phyloP scores from a whole-genome alignment of 139 green algal genomes.

The Tetradesmus lagerheimii region DNA sequence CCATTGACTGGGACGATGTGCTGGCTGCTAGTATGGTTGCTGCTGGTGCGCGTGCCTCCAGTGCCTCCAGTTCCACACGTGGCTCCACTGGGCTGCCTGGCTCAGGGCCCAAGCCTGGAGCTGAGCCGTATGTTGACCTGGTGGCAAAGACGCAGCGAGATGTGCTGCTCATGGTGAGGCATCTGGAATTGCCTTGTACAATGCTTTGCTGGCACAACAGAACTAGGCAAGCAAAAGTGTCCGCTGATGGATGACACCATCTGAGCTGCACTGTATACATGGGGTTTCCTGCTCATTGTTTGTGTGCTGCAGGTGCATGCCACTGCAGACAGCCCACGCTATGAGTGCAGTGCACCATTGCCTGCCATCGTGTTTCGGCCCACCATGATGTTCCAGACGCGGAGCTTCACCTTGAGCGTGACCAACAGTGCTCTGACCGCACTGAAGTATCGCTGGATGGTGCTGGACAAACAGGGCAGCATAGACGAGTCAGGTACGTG shows the following conservation, averaged over 20 bases:
- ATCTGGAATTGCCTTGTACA: not conserved
- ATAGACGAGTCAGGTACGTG: constrained; percentile 40
- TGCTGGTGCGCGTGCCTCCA: constrained; percentile 9
- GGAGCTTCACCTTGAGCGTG: constrained; percentile 77
- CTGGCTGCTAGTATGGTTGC: constrained; percentile 29
- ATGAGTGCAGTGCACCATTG: constrained; percentile 60
- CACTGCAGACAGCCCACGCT: constrained; percentile 64
- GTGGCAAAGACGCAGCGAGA: constrained; percentile 58
- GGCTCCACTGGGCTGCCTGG: constrained; percentile 22
- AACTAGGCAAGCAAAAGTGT: not conserved
- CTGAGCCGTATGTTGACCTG: constrained; percentile 56
- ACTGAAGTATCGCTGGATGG: constrained; percentile 69
- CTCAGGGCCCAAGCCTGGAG: constrained; percentile 27
- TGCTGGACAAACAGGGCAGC: constrained; percentile 39
- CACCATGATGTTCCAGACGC: constrained; percentile 91
- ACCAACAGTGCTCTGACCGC: constrained; percentile 70
- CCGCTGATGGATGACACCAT: not conserved
- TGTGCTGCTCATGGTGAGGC: constrained; percentile 57
- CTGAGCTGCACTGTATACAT: not conserved
- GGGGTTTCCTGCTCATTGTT: not conserved
- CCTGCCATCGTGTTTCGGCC: constrained; percentile 75
- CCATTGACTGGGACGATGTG: constrained; percentile 71
- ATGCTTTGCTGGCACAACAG: not conserved
- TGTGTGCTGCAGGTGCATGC: constrained; percentile 57
- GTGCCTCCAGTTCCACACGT: constrained; percentile 36